These are phyloP conservation scores for Helicocarpus griseus DNA, from an alignment of 2,329 filamentous ascomycete genomes.

Conservation along the genomic window DNA sequence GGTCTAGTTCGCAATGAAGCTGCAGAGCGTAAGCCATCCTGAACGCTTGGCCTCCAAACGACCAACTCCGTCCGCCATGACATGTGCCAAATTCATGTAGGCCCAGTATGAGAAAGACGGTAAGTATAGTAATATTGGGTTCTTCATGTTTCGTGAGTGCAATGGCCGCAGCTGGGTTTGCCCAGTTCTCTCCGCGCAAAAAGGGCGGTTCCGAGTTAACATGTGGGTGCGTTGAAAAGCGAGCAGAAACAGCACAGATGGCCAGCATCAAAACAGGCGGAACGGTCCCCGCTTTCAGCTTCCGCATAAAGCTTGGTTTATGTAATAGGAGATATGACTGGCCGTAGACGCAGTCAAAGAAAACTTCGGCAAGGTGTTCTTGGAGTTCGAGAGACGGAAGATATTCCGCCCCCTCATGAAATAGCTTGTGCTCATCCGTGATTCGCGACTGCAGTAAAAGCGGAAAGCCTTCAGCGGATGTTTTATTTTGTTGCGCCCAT, in stretches of 20 bases:
- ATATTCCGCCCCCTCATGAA: conserved; percentile 72
- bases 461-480: conserved; percentile 38
- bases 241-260: conserved; percentile 88
- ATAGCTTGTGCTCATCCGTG: conserved; percentile 63
- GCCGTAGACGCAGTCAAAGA: conserved; percentile 92
- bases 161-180: conserved; percentile 74
- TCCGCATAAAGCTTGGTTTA: conserved; percentile 94
- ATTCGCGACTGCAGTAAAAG: conserved; percentile 51
- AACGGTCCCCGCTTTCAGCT: conserved; percentile 61
- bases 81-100: conserved; percentile 96
- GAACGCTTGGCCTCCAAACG: conserved; percentile 86
- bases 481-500: conserved; percentile 60
- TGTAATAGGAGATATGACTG: conserved; percentile 91
- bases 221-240: conserved; percentile 83
- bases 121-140: conserved; percentile 92
- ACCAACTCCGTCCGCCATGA: conserved; percentile 92
- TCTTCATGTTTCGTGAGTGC: conserved; percentile 81
- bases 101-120: conserved; percentile 77
- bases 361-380: conserved; percentile 85
- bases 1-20: conserved; percentile 80
- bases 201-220: conserved; percentile 70
- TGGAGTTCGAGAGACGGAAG: conserved; percentile 80
- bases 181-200: conserved; percentile 84
- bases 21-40: conserved; percentile 96
- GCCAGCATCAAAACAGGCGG: conserved; percentile 89